These are phyloP conservation scores for Peltaster fructicola DNA, from an alignment of 2,329 filamentous ascomycete species.

Conservation along the genomic window DNA sequence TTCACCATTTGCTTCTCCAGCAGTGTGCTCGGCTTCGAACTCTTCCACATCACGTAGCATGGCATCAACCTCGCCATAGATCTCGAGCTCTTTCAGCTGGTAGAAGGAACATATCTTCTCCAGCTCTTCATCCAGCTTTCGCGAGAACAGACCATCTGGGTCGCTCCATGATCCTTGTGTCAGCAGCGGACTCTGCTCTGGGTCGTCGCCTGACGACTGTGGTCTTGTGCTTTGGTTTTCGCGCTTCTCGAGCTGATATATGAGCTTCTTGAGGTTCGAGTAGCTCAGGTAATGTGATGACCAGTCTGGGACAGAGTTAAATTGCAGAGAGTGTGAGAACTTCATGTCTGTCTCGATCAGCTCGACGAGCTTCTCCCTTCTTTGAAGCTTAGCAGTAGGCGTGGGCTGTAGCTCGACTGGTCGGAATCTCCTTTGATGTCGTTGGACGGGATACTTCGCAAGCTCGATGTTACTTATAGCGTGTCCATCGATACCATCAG, in stretches of 20 bases:
- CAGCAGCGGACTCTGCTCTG: constrained; percentile 73
- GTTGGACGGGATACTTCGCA: no score
- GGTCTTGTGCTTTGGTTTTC: constrained; percentile 41
- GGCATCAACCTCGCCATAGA: constrained; percentile 62
- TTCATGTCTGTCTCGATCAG: constrained; percentile 84
- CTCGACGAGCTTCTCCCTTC: constrained; percentile 44
- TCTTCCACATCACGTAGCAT: constrained; percentile 57
- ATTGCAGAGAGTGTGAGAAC: constrained; percentile 98
- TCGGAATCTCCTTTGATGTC: no score
- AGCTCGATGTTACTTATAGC: no score
- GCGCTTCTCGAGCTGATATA: constrained; percentile 86
- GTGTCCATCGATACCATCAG: no score
- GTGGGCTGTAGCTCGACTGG: constrained; percentile 5
- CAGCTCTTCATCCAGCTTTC: constrained; percentile 69
- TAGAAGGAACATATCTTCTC: constrained; percentile 93
- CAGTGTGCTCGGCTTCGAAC: constrained; percentile 40
- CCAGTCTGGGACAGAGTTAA: constrained; percentile 99
- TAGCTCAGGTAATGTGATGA: constrained; percentile 96
- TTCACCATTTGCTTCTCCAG: constrained; percentile 14
- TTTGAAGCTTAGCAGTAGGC: constrained; percentile 7
- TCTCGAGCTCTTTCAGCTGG: constrained; percentile 70
- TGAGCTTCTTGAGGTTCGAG: constrained; percentile 96
- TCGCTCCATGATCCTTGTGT: constrained; percentile 37
- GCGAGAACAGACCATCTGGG: constrained; percentile 65
- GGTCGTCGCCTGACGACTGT: constrained; percentile 34